Evolutionary conservation across 805 yeast genomes (phyloP), one percentile per base, ranked within the genome.

Genomic region (Zygotorulaspora sp.): DNA sequence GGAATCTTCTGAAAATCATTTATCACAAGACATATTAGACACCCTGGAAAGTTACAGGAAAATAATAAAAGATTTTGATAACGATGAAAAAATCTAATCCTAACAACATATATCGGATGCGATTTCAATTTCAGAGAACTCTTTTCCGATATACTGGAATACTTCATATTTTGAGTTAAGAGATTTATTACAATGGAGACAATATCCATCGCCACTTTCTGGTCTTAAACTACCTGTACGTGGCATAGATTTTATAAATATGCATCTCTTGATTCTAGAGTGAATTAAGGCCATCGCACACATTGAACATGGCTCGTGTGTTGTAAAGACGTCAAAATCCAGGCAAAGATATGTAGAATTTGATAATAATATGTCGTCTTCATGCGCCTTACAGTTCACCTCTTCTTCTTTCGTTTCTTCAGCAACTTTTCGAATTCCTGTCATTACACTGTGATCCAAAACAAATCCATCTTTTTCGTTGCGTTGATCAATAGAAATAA

Each of bases 301-400:
- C 97, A 90, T 92, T 0, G 86, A 75, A 53, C 98, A 92, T 0
- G 98, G 98, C 59, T 92, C 98, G 57, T 88, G 95, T 0, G 96
- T 83, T 1, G 94, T 83, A 55, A 83, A 87, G 0, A 92, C 87
- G 44, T 84, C 79, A 47, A 78, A 71, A 37, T 80, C 75, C 23
- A 81, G 73, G 55, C 97, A 89, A 2, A 92, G 68, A 54, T 92
- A 92, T 20, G 53, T 35, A 52, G 49, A 30, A 35, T 44, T 28
- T 36, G 40, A 39, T 3, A 33, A 33, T 14, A 30, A 27, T n/a
- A 38, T 39, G 6, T 40, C 35, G 3, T 32, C n/a, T 10, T 13
- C 18, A 2, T 29, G 13, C 12, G 29, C 35, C 12, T 32, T 18
- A 24, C 47, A 39, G 10, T 52, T 34, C 17, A 58, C 60, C 50